These are phyloP conservation scores for Trichosporon sp. DNA, from an alignment of 1,284 basidiomycete genomes.

Conservation along the genomic window DNA sequence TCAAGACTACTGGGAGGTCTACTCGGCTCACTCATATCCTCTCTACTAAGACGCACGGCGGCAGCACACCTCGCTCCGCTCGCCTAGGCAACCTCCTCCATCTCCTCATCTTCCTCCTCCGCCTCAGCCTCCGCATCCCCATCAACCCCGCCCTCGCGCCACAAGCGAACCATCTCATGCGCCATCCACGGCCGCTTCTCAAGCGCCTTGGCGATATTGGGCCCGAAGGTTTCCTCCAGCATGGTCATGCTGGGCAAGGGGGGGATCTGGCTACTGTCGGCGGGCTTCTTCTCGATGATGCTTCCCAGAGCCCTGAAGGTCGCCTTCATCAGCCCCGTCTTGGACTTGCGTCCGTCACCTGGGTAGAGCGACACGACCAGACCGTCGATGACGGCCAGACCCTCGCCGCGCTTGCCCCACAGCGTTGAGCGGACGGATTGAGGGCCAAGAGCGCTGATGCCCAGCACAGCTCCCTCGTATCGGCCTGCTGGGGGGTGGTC, in stretches of 20 bases:
- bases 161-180: conserved; percentile 37
- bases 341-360: conserved; percentile 36
- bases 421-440: conserved; percentile 78
- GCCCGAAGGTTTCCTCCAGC: conserved; percentile 39
- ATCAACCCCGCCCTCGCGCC: neutral
- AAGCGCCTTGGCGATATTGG: conserved; percentile 37
- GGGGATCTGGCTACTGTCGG: conserved; percentile 30
- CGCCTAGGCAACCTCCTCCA: conserved; percentile 20
- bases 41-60: neutral
- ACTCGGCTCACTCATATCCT: no score
- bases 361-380: conserved; percentile 45
- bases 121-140: conserved; percentile 15
- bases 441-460: conserved; percentile 77
- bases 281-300: conserved; percentile 33
- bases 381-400: conserved; percentile 39
- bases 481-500: conserved; percentile 63
- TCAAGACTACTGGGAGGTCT: no score
- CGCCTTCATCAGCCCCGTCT: conserved; percentile 44
- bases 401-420: conserved; percentile 44
- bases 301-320: conserved; percentile 33
- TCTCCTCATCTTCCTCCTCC: conserved; percentile 22
- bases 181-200: conserved; percentile 48
- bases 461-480: conserved; percentile 81
- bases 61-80: neutral
- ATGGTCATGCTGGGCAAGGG: conserved; percentile 29